Percentiles rank a stretch among this genome's conserved stretches.
Evolutionary conservation across 2,329 filamentous ascomycete species (phyloP).

Genomic region (Hortaea werneckii): DNA sequence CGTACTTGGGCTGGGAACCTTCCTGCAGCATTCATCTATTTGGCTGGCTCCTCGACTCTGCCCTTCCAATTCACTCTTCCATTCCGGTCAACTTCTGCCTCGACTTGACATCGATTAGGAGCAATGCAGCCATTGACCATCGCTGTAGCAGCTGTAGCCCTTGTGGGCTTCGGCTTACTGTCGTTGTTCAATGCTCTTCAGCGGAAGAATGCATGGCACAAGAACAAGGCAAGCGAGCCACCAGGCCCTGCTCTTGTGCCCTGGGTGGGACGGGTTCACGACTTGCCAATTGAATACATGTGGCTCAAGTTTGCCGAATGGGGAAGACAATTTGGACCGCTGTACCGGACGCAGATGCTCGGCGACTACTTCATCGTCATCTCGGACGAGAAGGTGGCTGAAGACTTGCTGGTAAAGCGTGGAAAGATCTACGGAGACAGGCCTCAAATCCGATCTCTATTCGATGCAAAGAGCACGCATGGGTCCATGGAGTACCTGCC

Average conservation of each 20-base stretch:
- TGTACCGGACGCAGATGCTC: constrained; percentile 27
- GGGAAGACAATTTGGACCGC: constrained; percentile 25
- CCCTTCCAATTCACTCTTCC: neutral
- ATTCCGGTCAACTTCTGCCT: too few relatives aligned
- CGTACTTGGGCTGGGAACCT: too few relatives aligned
- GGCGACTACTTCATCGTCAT: constrained; percentile 39
- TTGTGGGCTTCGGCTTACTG: constrained; percentile 27
- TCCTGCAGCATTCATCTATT: too few relatives aligned
- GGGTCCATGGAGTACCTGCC: constrained; percentile 49
- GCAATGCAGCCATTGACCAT: constrained; percentile 33
- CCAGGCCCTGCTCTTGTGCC: constrained; percentile 32
- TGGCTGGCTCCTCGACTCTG: neutral
- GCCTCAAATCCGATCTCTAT: constrained; percentile 40
- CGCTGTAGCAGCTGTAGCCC: constrained; percentile 26
- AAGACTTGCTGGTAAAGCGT: constrained; percentile 43
- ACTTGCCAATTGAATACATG: constrained; percentile 40
- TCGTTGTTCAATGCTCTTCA: constrained; percentile 25
- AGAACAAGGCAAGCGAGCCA: constrained; percentile 23
- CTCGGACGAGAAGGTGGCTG: constrained; percentile 42
- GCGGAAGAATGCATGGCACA: constrained; percentile 21
- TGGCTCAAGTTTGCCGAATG: constrained; percentile 44
- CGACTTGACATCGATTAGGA: too few relatives aligned
- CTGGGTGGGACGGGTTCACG: constrained; percentile 32
- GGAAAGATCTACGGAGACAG: constrained; percentile 44
- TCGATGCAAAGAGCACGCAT: constrained; percentile 45